Conservation (phyloP, 2,329 filamentous ascomycete species). For the Arthrobotrys sphaeroides region DNA sequence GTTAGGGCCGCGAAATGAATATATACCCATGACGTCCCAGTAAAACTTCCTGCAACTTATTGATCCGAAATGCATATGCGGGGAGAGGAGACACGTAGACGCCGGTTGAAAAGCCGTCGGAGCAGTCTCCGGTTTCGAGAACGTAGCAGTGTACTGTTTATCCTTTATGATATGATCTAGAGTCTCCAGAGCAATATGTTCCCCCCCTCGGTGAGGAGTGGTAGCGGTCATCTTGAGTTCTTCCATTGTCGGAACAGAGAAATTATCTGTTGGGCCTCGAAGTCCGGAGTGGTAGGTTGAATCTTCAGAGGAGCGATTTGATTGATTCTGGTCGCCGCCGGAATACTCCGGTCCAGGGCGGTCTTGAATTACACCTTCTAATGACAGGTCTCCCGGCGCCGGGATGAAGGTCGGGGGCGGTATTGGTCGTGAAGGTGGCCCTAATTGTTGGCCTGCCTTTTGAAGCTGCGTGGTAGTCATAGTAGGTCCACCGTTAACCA, state of each 20-base stretch:
- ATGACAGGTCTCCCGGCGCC: constrained; percentile 71
- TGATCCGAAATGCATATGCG: constrained; percentile 78
- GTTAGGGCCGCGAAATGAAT: no score
- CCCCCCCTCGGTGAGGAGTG: constrained; percentile 75
- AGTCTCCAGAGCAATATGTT: constrained; percentile 70
- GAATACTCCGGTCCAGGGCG: constrained; percentile 66
- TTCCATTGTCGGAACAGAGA: constrained; percentile 74
- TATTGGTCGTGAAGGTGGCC: constrained; percentile 70
- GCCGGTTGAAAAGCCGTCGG: constrained; percentile 78
- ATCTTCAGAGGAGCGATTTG: constrained; percentile 66
- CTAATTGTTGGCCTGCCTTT: constrained; percentile 71
- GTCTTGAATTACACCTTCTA: constrained; percentile 61
- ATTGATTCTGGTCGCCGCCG: constrained; percentile 65
- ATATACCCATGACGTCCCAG: constrained; percentile 67
- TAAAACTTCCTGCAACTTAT: constrained; percentile 77
- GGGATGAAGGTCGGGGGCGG: constrained; percentile 70
- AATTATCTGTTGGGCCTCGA: constrained; percentile 74
- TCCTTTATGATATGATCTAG: constrained; percentile 71
- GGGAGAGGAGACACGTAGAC: constrained; percentile 76
- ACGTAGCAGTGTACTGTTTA: constrained; percentile 74
- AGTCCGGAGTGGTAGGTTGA: constrained; percentile 71
- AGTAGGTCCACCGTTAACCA: constrained; percentile 73
- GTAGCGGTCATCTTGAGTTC: constrained; percentile 76
- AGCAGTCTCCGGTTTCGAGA: constrained; percentile 78
- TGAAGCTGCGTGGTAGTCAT: constrained; percentile 78